Conservation (phyloP, 164 flowering plant species). For the Annona squamosa region DNA sequence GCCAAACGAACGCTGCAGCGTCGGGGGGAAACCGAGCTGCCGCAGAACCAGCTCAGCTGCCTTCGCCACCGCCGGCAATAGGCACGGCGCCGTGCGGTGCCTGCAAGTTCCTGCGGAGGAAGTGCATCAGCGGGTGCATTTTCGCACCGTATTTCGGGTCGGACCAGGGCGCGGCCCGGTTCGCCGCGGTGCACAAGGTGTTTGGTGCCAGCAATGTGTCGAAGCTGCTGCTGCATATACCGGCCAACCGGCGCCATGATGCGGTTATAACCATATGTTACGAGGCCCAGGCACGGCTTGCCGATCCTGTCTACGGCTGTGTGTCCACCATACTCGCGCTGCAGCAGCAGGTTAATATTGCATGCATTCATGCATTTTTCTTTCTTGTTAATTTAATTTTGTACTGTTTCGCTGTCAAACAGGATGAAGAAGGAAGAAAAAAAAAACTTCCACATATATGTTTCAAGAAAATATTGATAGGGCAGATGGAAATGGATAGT, state of each 20-base stretch:
- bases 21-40: background rate
- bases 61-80: background rate
- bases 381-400: background rate
- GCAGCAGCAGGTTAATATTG: slow-evolving; percentile 66
- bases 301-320: slow-evolving; percentile 91
- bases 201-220: slow-evolving; percentile 95
- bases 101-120: slow-evolving; percentile 88
- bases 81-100: slow-evolving; percentile 75
- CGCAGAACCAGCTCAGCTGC: background rate
- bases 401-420: background rate
- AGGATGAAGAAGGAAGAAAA: background rate
- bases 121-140: slow-evolving; percentile 72
- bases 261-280: slow-evolving; percentile 76
- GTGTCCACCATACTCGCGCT: slow-evolving; percentile 82
- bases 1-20: slow-evolving; percentile 9
- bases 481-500: background rate
- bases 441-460: background rate
- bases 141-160: slow-evolving; percentile 83
- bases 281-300: slow-evolving; percentile 87
- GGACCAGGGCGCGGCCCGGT: slow-evolving; percentile 84
- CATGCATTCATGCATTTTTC: background rate
- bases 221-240: slow-evolving; percentile 64
- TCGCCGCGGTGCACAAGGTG: slow-evolving; percentile 88
- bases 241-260: slow-evolving; percentile 65
- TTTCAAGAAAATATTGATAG: background rate